Evolutionary conservation across 2,329 filamentous ascomycete genomes (phyloP), one percentile per base, ranked within the genome.

Genomic region (Clonostachys rhizophaga): DNA sequence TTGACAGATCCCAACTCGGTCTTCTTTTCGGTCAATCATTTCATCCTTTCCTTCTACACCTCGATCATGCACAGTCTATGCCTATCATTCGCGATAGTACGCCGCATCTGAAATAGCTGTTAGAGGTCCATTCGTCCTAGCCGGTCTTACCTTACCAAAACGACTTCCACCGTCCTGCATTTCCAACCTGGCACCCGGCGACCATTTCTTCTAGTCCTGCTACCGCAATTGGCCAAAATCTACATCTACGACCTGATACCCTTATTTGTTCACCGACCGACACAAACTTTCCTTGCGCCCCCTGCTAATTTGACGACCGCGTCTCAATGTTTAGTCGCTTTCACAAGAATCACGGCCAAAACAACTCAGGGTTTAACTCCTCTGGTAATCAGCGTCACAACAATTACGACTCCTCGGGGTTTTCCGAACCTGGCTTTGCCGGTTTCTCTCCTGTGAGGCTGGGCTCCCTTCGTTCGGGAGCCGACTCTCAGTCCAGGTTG

Each of bases 291-390:
- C 9, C 24, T 30, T 30, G 24, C 24, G 24, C 24, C 24, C 24
- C 24, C 24, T 30, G 9, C 9, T 30, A 30, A 10, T 10, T 30
- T 30, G 24, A 30, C 24, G 24, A 39, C 36, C 36, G 17, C 36
- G 17, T 52, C 54, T 65, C 65, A 61, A 69, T 69, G 66, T 69
- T 69, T 54, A 61, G 57, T 55, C 64, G 63, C 55, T 59, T 54
- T 47, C 59, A 60, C 47, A 61, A 61, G 54, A 62, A 55, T 36
- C 45, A 44, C 12, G 47, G 40, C 47, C 54, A 58, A 52, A 55
- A 55, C 47, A 51, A 50, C 36, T 43, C 50, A 16, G 48, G 50
- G 30, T 49, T 35, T 43, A 42, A 43, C n/a, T 46, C 41, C 47
- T 47, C 16, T 34, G 14, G n/a, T 35, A 16, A 46, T 44, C 50